Conservation (phyloP, 2,329 filamentous ascomycete genomes). For the Fusarium chlamydosporum region DNA sequence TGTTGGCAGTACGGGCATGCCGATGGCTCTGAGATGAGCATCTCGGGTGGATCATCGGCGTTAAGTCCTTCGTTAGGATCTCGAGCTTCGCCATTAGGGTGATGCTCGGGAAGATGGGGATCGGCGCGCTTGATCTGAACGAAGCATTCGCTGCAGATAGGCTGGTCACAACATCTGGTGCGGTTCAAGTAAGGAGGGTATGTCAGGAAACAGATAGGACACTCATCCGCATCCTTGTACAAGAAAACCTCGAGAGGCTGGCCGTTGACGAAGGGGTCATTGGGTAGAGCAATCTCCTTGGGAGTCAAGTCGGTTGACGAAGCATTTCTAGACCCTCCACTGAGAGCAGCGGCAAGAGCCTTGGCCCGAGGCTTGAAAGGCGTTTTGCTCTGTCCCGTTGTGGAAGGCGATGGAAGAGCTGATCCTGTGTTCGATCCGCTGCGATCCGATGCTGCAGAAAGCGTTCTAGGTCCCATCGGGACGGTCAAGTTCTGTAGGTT, state of each 20-base stretch:
- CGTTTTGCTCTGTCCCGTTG: constrained; percentile 55
- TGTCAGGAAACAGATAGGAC: constrained; percentile 95
- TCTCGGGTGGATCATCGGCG: constrained; percentile 68
- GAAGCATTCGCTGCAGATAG: constrained; percentile 98
- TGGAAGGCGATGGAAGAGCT: constrained; percentile 63
- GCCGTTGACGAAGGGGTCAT: constrained; percentile 93
- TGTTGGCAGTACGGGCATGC: constrained; percentile 96
- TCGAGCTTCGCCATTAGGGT: constrained; percentile 62
- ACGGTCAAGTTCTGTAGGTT: constrained; percentile 81
- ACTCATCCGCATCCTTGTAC: constrained; percentile 92
- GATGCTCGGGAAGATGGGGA: constrained; percentile 87
- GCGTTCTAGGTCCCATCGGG: constrained; percentile 81
- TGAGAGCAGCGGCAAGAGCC: constrained; percentile 86
- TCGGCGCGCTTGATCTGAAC: constrained; percentile 98
- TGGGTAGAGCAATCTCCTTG: constrained; percentile 82
- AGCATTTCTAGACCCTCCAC: constrained; percentile 78
- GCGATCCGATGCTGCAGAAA: constrained; percentile 82
- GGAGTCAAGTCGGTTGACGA: constrained; percentile 80
- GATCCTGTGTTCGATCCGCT: constrained; percentile 73
- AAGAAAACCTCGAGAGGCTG: constrained; percentile 92
- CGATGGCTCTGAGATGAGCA: constrained; percentile 90
- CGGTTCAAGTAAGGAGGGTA: constrained; percentile 96
- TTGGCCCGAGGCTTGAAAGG: constrained; percentile 88
- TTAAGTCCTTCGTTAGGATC: constrained; percentile 56
- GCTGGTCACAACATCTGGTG: constrained; percentile 94